phyloP scores from a whole-genome alignment of 331 rosid species.

The Phaseolus coccineus region DNA sequence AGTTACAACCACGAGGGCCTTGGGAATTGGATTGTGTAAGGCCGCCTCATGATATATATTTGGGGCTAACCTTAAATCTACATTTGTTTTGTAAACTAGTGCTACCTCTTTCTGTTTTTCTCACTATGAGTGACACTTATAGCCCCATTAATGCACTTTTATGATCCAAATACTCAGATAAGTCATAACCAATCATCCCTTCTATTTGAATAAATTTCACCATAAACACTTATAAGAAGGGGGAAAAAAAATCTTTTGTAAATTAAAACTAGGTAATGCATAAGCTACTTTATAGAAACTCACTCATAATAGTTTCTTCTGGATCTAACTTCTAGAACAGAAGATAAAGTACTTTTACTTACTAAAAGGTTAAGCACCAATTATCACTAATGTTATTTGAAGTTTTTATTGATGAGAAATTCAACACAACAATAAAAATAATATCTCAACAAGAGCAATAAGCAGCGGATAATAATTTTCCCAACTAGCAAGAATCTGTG shows the following conservation, averaged over 20 bases:
- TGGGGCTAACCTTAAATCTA: too few relatives aligned
- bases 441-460: too few relatives aligned
- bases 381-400: not conserved
- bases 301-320: not conserved
- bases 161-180: slow-evolving; percentile 1
- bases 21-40: too few relatives aligned
- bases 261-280: not conserved
- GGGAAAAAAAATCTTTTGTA: not conserved
- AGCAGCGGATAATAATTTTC: too few relatives aligned
- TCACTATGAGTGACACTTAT: too few relatives aligned
- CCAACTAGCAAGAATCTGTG: too few relatives aligned
- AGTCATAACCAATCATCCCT: not conserved
- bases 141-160: too few relatives aligned
- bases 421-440: too few relatives aligned
- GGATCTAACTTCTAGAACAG: not conserved
- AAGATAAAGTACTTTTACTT: slow-evolving; percentile 13
- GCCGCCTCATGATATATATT: too few relatives aligned
- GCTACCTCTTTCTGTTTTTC: too few relatives aligned
- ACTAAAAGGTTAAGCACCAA: slow-evolving; percentile 1
- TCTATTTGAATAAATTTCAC: not conserved
- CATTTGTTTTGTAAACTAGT: too few relatives aligned
- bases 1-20: too few relatives aligned
- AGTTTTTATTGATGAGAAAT: not conserved
- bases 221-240: not conserved
- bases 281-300: not conserved